Evolutionary conservation across 257 asterid species (phyloP).

Genomic region (Prunella vulgaris): DNA sequence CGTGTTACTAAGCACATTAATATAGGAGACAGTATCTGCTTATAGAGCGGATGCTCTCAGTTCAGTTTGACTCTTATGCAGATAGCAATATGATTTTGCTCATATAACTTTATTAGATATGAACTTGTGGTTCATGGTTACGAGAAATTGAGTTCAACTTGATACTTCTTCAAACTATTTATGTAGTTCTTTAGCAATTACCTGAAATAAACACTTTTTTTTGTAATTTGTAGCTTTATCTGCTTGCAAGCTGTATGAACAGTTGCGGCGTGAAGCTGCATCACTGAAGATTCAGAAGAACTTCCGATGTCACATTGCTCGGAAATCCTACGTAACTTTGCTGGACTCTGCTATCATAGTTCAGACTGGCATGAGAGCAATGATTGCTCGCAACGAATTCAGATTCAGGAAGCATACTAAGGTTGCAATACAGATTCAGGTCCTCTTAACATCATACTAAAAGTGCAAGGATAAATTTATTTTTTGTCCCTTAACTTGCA

Average conservation of each 20-base stretch:
- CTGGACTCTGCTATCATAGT: conserved; percentile 53
- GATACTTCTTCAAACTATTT: conserved; percentile 8
- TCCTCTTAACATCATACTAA: conserved; percentile 21
- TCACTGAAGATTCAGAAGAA: conserved; percentile 83
- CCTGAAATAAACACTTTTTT: conserved; percentile 2
- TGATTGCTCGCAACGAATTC: conserved; percentile 78
- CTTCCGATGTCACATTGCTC: conserved; percentile 54
- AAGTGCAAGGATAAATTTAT: no score
- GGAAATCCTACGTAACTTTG: conserved; percentile 57
- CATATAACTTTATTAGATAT: background rate
- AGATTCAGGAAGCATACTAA: conserved; percentile 84
- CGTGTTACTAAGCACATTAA: background rate
- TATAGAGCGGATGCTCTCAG: conserved; percentile 4
- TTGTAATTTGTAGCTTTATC: conserved; percentile 46
- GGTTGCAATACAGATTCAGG: conserved; percentile 92
- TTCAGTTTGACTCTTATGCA: background rate
- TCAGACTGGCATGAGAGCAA: conserved; percentile 96
- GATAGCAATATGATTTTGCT: background rate
- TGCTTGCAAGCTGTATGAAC: conserved; percentile 85
- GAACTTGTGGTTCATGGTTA: background rate
- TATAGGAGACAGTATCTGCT: background rate
- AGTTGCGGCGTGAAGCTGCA: conserved; percentile 85
- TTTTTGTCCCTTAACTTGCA: no score
- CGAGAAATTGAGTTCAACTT: conserved; percentile 57
- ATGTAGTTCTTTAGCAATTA: conserved; percentile 17